Base-by-base conservation (phyloP, 1,284 basidiomycete species). In the Ganoderma sinense region DNA sequence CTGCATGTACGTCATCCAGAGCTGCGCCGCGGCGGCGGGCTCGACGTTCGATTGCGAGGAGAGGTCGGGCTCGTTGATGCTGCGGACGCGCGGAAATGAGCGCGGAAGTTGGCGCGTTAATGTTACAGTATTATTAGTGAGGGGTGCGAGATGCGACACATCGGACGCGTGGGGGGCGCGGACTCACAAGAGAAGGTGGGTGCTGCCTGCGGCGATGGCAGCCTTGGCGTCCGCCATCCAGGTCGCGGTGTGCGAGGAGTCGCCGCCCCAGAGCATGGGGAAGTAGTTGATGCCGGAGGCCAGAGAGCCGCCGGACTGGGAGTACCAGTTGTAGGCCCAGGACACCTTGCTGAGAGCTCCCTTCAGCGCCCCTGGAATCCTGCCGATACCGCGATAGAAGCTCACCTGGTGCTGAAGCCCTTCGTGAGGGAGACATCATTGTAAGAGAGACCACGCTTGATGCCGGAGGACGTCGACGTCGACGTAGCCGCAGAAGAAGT, bases 51-150 rank as follows among this genome's bases (percentile, higher is more conserved):
- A 72, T 72, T 81, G 80, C 36, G 76, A 51, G 53, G 71, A 67
- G n/a, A 79, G 74, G 71, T 81, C 79, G 60, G 79, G 79, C 73
- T 81, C 80, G 77, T 81, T 81, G 71, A 79, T 74, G 66, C 80
- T 80, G 70, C 41, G 65, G 56, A 36, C 16, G 53, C 33, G 59
- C 36, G 41, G 53, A 56, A 31, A 56, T 56, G 26, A 13, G 31
- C n/a, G 20, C 6, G 60, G 31, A 48, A 36, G 39, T 36, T 23
- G 20, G 39, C 26, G 36, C 36, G 36, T 36, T 36, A 10, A 36
- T 36, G 10, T 36, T 10, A 36, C 6, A n/a, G n/a, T n/a, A 6
- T 36, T 36, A 56, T 40, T 39, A 39, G 56, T 39, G 39, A 36
- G 31, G 18, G 45, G 29, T 31, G 20, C 36, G 48, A 20, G 48